These are phyloP conservation scores for Hyphopichia wangnamkhiaoensis DNA, from an alignment of 1,139 yeast genomes.

Conservation along the genomic window DNA sequence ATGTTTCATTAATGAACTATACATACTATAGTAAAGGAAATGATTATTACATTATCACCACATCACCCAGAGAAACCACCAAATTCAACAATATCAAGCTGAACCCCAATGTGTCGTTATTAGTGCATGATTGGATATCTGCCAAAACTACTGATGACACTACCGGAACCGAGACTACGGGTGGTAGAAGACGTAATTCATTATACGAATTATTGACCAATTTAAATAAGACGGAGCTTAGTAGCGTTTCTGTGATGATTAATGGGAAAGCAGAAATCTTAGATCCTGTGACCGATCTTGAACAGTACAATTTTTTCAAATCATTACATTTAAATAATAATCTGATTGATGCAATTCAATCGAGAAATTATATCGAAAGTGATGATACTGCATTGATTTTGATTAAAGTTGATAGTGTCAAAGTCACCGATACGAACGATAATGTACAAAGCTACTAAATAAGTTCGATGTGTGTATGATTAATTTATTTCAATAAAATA, in stretches of 20 bases:
- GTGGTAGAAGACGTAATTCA: constrained; percentile 37
- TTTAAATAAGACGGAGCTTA: constrained; percentile 72
- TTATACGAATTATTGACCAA: constrained; percentile 66
- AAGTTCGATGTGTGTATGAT: no score
- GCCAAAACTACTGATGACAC: constrained; percentile 35
- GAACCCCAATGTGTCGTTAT: constrained; percentile 75
- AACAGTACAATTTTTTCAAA: constrained; percentile 56
- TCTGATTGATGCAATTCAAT: constrained; percentile 70
- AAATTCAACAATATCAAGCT: constrained; percentile 65
- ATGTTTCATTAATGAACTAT: constrained; percentile 87
- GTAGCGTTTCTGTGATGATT: constrained; percentile 77
- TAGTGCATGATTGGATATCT: constrained; percentile 86
- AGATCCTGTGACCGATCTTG: constrained; percentile 32
- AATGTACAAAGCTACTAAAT: constrained; percentile 52
- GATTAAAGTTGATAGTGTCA: constrained; percentile 64
- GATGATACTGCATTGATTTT: constrained; percentile 66
- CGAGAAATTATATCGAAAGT: constrained; percentile 48
- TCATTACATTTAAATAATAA: constrained; percentile 59
- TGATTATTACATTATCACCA: constrained; percentile 57
- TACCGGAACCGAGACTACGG: constrained; percentile 14
- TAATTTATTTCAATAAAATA: no score
- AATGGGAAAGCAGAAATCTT: constrained; percentile 69
- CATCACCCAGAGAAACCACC: constrained; percentile 68
- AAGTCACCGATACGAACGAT: constrained; percentile 80
- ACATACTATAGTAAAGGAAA: constrained; percentile 53